These are phyloP conservation scores for Lentinula sp. DNA, from an alignment of 768 basidiomycete genomes.

Conservation along the genomic window DNA sequence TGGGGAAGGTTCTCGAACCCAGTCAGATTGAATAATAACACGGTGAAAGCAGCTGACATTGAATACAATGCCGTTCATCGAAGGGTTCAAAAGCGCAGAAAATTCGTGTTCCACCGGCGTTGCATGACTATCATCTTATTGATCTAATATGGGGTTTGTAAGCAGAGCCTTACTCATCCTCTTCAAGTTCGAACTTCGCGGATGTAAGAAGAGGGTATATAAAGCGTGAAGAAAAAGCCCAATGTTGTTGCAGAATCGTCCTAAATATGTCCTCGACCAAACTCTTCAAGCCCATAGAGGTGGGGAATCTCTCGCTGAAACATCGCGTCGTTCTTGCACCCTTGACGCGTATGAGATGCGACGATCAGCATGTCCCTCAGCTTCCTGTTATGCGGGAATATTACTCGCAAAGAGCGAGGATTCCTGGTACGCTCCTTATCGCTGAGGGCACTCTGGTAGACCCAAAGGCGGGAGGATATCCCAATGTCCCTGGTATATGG, in stretches of 20 bases:
- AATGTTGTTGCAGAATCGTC: neutral
- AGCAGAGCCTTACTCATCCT: too few relatives aligned
- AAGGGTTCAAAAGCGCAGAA: too few relatives aligned
- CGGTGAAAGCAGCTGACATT: too few relatives aligned
- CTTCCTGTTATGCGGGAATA: constrained; percentile 21
- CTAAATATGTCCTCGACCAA: neutral
- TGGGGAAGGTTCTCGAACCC: too few relatives aligned
- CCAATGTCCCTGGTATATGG: constrained; percentile 34
- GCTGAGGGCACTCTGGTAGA: constrained; percentile 33
- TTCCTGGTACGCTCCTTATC: constrained; percentile 28
- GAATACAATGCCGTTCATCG: too few relatives aligned
- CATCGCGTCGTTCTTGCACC: constrained; percentile 47
- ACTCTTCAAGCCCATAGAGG: constrained; percentile 32
- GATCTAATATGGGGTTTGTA: too few relatives aligned
- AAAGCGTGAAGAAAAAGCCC: neutral
- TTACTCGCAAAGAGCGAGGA: constrained; percentile 19
- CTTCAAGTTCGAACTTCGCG: too few relatives aligned
- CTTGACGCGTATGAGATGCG: constrained; percentile 34
- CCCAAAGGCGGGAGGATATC: constrained; percentile 22
- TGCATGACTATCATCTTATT: too few relatives aligned
- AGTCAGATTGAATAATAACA: too few relatives aligned
- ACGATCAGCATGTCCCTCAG: constrained; percentile 22
- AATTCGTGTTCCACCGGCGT: too few relatives aligned
- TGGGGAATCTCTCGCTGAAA: constrained; percentile 27
- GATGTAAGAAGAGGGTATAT: too few relatives aligned